Base-by-base conservation (phyloP, 2,329 filamentous ascomycete species). In the Fusarium sp. region DNA sequence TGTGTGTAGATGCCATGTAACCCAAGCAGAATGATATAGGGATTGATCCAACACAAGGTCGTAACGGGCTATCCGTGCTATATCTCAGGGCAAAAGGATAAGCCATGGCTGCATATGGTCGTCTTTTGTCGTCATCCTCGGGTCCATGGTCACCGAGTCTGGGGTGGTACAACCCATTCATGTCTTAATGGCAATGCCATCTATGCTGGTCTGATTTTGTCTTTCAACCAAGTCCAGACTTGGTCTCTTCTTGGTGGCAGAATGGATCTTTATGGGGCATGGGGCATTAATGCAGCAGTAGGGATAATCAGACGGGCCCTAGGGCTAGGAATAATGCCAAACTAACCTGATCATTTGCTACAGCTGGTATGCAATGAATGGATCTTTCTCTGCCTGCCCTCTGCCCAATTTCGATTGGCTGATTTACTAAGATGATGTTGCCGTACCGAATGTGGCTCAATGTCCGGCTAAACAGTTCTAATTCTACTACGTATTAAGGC, bases 1-100 rank as follows among this genome's bases (percentile, higher is more conserved):
- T 39, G 48, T 60, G 61, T 64, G 45, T 15, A 26, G 40, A 41
- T 64, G 48, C 15, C 29, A 45, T 61, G 55, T 52, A 48, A 52
- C 61, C 34, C 25, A 43, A 46, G 15, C 55, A 40, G 42, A 35
- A 41, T 32, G 28, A 48, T 38, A 5, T 15, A 25, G 42, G 31
- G 44, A 38, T 13, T 9, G 10, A 10, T 24, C 36, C 19, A 38
- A 38, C 28, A n/a, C 42, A 47, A 12, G 15, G 32, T 40, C 35
- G 43, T 28, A 42, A n/a, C 12, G 15, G 48, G 22, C 42, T 19
- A 19, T 19, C 19, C 19, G 31, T 32, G 5, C 5, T 5, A 4
- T 32, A 13, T 32, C 29, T 32, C 2, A 13, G 31, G 13, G 13
- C 31, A 34, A 34, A 34, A 34, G 11, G 12, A 38, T 60, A 54